Evolutionary conservation across 2,329 filamentous ascomycete species (phyloP), one percentile per base, ranked within the genome.

Genomic region (Phyllosticta citrichinensis): DNA sequence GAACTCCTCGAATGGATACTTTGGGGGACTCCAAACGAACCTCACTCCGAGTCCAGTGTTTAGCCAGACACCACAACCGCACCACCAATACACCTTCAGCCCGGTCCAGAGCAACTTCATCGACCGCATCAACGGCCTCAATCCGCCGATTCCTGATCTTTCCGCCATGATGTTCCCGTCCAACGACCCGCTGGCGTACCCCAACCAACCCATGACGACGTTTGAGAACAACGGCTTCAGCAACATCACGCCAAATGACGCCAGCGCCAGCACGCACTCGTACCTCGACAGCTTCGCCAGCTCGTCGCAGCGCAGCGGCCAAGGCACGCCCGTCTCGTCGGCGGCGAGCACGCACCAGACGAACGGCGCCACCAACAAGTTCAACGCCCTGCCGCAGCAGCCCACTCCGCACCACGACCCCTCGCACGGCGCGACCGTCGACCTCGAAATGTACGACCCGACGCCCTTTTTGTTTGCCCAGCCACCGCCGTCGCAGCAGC

Each of bases 91-190:
- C 33, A 55, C 51, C 24, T 61, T 61, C 9, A 68, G 70, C 22
- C 70, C 68, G 0, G 54, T 73, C n/a, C 62, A 63, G 19, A 67
- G 68, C 55, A 69, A 72, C 40, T 68, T 71, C 60, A 62, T 67
- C 20, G 68, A 71, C 62, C 65, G 69, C n/a, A 65, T 68, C 22
- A 57, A 56, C 25, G 66, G 67, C 5, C 62, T 73, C 19, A 77
- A 76, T 61, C 74, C 77, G 2, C 75, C 74, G 9, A 76, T 91
- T 17, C 83, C 87, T 65, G 88, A 89, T 69, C 80, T 92, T 6
- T 87, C 87, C 62, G 84, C 86, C 3, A 84, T 92, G 75, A 91
- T 93, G 87, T 93, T 93, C 68, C 86, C 88, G 1, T 87, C 87
- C 0, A 81, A 83, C 35, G 88, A 93, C 67, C 88, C 89, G 0